Percentiles rank a stretch among this genome's conserved stretches.
phyloP scores from a whole-genome alignment of 495 filamentous ascomycete species.

The Oidiodendron maius region DNA sequence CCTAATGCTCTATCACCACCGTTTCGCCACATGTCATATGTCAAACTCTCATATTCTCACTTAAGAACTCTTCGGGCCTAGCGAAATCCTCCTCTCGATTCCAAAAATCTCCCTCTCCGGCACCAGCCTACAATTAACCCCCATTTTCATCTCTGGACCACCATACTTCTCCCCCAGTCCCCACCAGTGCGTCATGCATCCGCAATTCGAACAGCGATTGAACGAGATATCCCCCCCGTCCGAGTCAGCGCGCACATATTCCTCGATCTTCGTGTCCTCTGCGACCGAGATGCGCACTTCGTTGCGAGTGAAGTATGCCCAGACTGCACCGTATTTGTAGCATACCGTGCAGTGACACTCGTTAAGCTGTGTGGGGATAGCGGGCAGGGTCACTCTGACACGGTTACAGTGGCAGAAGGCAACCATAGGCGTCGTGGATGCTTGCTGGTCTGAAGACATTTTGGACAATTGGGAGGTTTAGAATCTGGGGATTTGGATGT shows the following conservation, averaged over 20 bases:
- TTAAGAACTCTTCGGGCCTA: background rate
- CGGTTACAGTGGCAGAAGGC: slow-evolving; percentile 13
- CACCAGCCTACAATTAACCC: slow-evolving; percentile 13
- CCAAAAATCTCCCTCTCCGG: slow-evolving; percentile 5
- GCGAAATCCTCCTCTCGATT: slow-evolving; percentile 3
- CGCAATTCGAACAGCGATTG: slow-evolving; percentile 13
- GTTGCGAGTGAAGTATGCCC: slow-evolving; percentile 12
- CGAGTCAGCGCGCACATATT: slow-evolving; percentile 8
- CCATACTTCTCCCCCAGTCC: slow-evolving; percentile 1
- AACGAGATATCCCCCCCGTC: slow-evolving; percentile 10
- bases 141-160: slow-evolving; percentile 2
- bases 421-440: slow-evolving; percentile 1
- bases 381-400: slow-evolving; percentile 6
- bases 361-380: slow-evolving; percentile 2
- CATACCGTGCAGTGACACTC: slow-evolving; percentile 17
- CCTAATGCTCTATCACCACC: too few relatives aligned
- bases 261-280: background rate
- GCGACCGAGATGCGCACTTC: slow-evolving; percentile 4
- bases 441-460: too few relatives aligned
- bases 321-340: slow-evolving; percentile 19
- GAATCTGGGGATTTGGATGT: too few relatives aligned
- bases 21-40: too few relatives aligned
- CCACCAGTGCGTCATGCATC: slow-evolving; percentile 15
- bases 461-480: too few relatives aligned
- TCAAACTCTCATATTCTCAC: too few relatives aligned